phyloP scores from a whole-genome alignment of 2,329 filamentous ascomycete species.

The Fusarium mexicanum region DNA sequence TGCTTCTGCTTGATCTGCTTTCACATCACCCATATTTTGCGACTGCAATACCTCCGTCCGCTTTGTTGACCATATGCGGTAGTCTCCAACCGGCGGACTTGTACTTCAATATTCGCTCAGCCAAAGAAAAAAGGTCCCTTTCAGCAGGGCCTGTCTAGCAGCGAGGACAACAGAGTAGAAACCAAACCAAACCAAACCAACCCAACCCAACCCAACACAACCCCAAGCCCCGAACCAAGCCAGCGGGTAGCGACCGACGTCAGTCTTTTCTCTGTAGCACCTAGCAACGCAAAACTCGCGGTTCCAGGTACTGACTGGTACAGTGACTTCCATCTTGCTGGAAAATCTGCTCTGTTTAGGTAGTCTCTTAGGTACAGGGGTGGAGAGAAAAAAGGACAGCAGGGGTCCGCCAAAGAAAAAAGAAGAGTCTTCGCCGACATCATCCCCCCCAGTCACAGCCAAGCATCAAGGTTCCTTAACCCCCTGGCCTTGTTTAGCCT shows the following conservation, averaged over 20 bases:
- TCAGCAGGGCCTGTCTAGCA: not conserved
- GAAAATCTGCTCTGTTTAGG: conserved; percentile 22
- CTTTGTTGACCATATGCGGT: conserved; percentile 29
- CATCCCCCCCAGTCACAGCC: conserved; percentile 39
- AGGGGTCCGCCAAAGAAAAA: conserved; percentile 31
- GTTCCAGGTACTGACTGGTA: conserved; percentile 44
- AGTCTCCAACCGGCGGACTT: conserved; percentile 22
- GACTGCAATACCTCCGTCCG: conserved; percentile 19
- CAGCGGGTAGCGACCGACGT: conserved; percentile 23
- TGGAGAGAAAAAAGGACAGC: conserved; percentile 42
- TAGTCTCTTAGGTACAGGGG: conserved; percentile 16
- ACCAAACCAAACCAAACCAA: not conserved
- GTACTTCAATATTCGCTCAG: conserved; percentile 17
- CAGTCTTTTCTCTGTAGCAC: not conserved
- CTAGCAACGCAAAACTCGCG: conserved; percentile 10
- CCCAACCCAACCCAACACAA: not conserved
- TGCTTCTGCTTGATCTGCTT: conserved; percentile 4
- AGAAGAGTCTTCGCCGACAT: conserved; percentile 36
- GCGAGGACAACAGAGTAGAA: conserved; percentile 26
- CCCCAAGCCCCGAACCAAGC: conserved; percentile 9
- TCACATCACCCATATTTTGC: conserved; percentile 11
- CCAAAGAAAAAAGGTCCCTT: not conserved
- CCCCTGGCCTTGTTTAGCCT: conserved; percentile 44
- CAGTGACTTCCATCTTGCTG: conserved; percentile 36
- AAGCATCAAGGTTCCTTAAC: conserved; percentile 41